Evolutionary conservation across 2,329 filamentous ascomycete genomes (phyloP), one percentile per base, ranked within the genome.

Genomic region (Trichophyton simii): DNA sequence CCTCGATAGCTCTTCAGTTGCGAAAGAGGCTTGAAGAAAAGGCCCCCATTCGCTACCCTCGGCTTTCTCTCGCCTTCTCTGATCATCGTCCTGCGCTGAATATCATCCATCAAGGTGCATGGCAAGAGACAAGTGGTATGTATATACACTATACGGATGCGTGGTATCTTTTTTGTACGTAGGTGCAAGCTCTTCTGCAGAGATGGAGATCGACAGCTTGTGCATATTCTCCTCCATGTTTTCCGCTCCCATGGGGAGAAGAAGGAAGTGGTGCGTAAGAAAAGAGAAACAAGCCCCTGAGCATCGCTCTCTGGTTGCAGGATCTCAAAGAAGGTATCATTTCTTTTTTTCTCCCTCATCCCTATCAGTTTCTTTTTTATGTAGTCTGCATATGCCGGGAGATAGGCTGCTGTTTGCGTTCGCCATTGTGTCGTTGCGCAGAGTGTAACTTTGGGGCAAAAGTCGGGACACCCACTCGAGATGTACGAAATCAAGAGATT

Each of bases 401-500:
- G 52, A 55, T 55, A 36, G 52, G 18, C 52, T 55, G 52, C 18
- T 55, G 52, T 36, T 36, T 55, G 52, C 18, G 31, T 36, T 55
- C n/a, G 28, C 52, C 52, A 20, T 22, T 55, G 52, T 15, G 28
- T 55, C 52, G 52, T 55, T 55, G 28, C 28, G 52, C 52, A 55
- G 34, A 8, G 52, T 55, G 52, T 55, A 55, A 55, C 52, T 55
- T 55, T 55, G 15, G 52, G 28, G 52, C 25, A 28, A 55, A 55
- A 55, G 13, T 38, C 34, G 52, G 52, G 52, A 36, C 52, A 28
- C 20, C 46, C 28, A 20, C 25, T 38, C 13, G 28, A 15, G 52
- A 36, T 31, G 15, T 4, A 28, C 28, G 9, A 13, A 36, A 31
- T 55, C 52, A 18, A 38, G 52, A 55, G 15, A n/a, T 55, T 36